phyloP scores from a whole-genome alignment of 768 basidiomycete genomes.

The Trametes cubensis region DNA sequence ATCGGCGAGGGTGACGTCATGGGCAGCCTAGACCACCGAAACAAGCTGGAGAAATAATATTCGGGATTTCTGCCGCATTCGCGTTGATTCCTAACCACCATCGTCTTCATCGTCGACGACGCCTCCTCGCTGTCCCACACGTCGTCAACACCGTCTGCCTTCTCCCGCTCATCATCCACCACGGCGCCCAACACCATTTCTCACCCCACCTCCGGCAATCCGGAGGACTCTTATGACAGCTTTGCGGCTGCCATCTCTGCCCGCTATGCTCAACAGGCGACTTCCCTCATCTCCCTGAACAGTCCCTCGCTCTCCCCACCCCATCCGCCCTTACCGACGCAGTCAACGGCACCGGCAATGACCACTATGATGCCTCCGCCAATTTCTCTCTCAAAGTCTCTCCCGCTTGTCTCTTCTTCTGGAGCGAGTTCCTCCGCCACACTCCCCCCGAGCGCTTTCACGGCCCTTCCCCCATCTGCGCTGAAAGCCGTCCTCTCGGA shows the following conservation, averaged over 20 bases:
- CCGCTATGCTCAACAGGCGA: conserved; percentile 40
- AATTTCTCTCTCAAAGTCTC: conserved; percentile 12
- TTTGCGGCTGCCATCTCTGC: conserved; percentile 60
- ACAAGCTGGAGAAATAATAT: conserved; percentile 4
- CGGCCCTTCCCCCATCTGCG: conserved; percentile 31
- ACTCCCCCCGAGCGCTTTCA: conserved; percentile 29
- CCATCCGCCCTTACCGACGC: conserved; percentile 33
- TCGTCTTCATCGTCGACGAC: conserved; percentile 17
- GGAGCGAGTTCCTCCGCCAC: conserved; percentile 17
- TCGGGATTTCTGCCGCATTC: conserved; percentile 13
- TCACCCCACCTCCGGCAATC: conserved; percentile 5
- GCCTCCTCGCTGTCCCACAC: conserved; percentile 8
- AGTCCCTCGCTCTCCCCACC: conserved; percentile 25
- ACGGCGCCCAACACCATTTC: conserved; percentile 13
- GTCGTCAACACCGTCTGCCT: not conserved
- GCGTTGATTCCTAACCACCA: conserved; percentile 21
- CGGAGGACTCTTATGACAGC: conserved; percentile 33
- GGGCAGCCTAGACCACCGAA: conserved; percentile 16
- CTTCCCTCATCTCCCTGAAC: conserved; percentile 29
- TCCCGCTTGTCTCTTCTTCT: conserved; percentile 37
- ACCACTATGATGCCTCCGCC: conserved; percentile 13
- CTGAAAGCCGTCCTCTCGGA: conserved; percentile 39
- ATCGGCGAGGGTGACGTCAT: conserved; percentile 22
- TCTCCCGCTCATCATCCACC: conserved; percentile 11
- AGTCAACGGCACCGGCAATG: conserved; percentile 7